phyloP scores from a whole-genome alignment of 768 basidiomycete species.

The Hypholoma fasciculare region DNA sequence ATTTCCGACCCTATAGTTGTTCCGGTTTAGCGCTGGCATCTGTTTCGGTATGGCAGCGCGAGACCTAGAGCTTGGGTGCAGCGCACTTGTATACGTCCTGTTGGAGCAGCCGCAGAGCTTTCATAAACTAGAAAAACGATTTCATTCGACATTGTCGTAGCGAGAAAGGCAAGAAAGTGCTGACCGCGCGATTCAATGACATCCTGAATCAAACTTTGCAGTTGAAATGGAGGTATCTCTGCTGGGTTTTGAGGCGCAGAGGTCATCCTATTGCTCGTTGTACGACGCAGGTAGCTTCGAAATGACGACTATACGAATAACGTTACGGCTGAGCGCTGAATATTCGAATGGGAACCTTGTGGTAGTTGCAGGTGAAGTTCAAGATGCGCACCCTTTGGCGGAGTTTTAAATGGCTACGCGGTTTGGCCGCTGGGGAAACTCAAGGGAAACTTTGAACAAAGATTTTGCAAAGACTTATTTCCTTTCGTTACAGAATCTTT shows the following conservation, averaged over 20 bases:
- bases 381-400: background rate
- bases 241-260: conserved; percentile 26
- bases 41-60: too few relatives aligned
- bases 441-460: too few relatives aligned
- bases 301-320: too few relatives aligned
- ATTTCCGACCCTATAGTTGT: conserved; percentile 68
- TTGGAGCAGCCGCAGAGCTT: conserved; percentile 10
- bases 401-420: too few relatives aligned
- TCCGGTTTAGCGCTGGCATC: background rate
- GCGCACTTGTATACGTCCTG: conserved; percentile 30
- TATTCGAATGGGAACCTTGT: too few relatives aligned
- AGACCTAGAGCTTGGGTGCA: conserved; percentile 62
- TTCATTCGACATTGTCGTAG: background rate
- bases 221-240: conserved; percentile 39
- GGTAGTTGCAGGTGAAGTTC: too few relatives aligned
- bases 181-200: conserved; percentile 40
- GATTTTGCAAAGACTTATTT: too few relatives aligned
- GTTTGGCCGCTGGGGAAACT: too few relatives aligned
- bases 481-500: too few relatives aligned
- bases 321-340: too few relatives aligned
- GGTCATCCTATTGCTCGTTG: conserved; percentile 6
- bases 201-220: conserved; percentile 36
- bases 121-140: background rate
- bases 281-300: too few relatives aligned
- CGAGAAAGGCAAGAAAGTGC: conserved; percentile 16